These are phyloP conservation scores for Diophrys sp. DNA, from an alignment of 73 alveolate species.

Conservation along the genomic window DNA sequence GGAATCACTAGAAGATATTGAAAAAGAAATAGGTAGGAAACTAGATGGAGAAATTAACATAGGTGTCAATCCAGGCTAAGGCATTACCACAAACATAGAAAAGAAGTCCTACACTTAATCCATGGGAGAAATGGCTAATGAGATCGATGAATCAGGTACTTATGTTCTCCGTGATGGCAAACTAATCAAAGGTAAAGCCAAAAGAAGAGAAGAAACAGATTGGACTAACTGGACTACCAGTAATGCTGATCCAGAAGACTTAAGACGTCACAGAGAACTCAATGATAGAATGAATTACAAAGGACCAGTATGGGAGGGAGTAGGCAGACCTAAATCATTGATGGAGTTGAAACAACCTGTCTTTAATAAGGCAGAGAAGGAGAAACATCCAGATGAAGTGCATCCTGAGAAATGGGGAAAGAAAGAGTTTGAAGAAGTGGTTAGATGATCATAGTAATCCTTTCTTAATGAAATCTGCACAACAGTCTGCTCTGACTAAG, in stretches of 20 bases:
- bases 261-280: constrained; percentile 79
- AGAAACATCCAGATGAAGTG: constrained; percentile 32
- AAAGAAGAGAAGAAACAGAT: constrained; percentile 54
- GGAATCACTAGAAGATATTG: no score
- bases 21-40: no score
- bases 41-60: no score
- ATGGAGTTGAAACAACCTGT: constrained; percentile 65
- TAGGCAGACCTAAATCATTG: constrained; percentile 64
- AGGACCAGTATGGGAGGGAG: constrained; percentile 89
- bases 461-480: no score
- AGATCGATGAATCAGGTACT: no score
- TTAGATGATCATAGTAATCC: constrained; percentile 50
- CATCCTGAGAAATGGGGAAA: constrained; percentile 40
- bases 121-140: no score
- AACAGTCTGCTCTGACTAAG: background rate
- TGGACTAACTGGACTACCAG: constrained; percentile 74
- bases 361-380: constrained; percentile 25
- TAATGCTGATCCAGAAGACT: constrained; percentile 84
- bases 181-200: constrained; percentile 75
- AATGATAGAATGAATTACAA: constrained; percentile 75
- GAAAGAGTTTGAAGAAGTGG: constrained; percentile 56
- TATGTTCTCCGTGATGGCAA: constrained; percentile 70
- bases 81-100: no score
- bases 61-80: no score
- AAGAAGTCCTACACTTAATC: no score